Percentiles rank a stretch among this genome's conserved stretches.
Conservation (phyloP, 2,329 filamentous ascomycete species). For the Didymella pinodella region DNA sequence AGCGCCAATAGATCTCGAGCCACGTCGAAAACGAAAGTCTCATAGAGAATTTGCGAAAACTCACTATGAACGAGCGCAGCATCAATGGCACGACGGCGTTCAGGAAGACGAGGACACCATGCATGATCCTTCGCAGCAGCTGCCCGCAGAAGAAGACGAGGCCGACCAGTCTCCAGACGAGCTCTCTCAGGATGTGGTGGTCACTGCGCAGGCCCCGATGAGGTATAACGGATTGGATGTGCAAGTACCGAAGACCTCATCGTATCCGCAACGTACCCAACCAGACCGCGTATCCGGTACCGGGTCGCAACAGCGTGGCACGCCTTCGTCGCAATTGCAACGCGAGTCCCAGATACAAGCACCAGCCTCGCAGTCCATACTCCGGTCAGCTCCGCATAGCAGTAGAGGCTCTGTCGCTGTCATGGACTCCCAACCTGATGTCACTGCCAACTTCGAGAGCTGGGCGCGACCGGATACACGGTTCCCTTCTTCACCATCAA, state of each 20-base stretch:
- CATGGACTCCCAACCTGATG: slow-evolving; percentile 56
- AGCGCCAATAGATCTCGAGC: slow-evolving; percentile 25
- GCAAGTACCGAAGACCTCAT: slow-evolving; percentile 51
- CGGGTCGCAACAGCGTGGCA: slow-evolving; percentile 31
- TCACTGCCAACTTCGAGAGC: slow-evolving; percentile 35
- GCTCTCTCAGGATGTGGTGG: slow-evolving; percentile 30
- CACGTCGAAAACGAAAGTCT: neutral
- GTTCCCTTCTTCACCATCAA: slow-evolving; percentile 50
- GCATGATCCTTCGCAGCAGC: slow-evolving; percentile 30
- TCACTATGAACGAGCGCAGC: slow-evolving; percentile 8
- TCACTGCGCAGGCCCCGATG: slow-evolving; percentile 24
- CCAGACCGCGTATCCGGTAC: slow-evolving; percentile 31
- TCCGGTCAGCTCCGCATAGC: slow-evolving; percentile 30
- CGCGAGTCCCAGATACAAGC: slow-evolving; percentile 30
- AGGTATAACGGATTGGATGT: slow-evolving; percentile 32
- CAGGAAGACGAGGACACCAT: slow-evolving; percentile 36
- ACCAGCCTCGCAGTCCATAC: slow-evolving; percentile 28
- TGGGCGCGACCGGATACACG: slow-evolving; percentile 34
- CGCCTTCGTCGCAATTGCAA: slow-evolving; percentile 33
- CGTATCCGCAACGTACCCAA: slow-evolving; percentile 41
- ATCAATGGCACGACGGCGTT: slow-evolving; percentile 22
- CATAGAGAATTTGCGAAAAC: neutral
- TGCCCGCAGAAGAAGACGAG: slow-evolving; percentile 22
- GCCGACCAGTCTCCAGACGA: slow-evolving; percentile 47
- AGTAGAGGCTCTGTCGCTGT: slow-evolving; percentile 52